These are phyloP conservation scores for Cyanophora paradoxa DNA, from an alignment of 78 protist genomes.

Conservation along the genomic window DNA sequence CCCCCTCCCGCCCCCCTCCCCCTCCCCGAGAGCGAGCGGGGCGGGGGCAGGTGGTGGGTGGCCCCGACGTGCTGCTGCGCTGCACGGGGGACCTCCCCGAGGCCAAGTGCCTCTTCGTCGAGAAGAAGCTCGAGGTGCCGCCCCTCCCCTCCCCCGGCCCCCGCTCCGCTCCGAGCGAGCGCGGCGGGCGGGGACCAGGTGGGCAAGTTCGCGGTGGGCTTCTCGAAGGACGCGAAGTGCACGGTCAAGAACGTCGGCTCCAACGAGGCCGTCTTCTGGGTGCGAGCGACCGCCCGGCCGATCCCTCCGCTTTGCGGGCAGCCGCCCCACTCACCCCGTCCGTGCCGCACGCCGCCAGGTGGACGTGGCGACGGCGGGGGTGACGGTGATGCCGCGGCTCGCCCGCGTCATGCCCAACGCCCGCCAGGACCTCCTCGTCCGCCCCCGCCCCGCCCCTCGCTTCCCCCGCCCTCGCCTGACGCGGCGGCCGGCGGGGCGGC, in stretches of 20 bases:
- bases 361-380: no score
- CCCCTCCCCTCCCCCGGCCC: no score
- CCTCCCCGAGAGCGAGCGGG: no score
- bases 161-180: no score
- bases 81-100: conserved; percentile 1
- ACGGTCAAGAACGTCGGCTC: not conserved
- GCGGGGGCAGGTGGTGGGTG: conserved; percentile 38
- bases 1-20: no score
- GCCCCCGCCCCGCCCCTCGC: no score
- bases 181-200: no score
- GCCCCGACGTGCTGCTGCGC: conserved; percentile 7
- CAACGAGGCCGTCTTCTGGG: conserved; percentile 1
- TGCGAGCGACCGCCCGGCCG: no score
- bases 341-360: not conserved
- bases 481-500: no score
- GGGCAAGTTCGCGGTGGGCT: conserved; percentile 28
- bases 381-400: not conserved
- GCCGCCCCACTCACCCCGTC: not conserved
- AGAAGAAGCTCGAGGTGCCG: conserved; percentile 14
- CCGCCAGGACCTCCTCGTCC: not conserved
- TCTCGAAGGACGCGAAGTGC: not conserved
- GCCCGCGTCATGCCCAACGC: not conserved
- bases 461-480: no score
- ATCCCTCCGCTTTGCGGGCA: not conserved
- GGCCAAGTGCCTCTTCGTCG: not conserved